Evolutionary conservation across 345 rosid genomes (phyloP).

Genomic region (Eucalyptus marginata): DNA sequence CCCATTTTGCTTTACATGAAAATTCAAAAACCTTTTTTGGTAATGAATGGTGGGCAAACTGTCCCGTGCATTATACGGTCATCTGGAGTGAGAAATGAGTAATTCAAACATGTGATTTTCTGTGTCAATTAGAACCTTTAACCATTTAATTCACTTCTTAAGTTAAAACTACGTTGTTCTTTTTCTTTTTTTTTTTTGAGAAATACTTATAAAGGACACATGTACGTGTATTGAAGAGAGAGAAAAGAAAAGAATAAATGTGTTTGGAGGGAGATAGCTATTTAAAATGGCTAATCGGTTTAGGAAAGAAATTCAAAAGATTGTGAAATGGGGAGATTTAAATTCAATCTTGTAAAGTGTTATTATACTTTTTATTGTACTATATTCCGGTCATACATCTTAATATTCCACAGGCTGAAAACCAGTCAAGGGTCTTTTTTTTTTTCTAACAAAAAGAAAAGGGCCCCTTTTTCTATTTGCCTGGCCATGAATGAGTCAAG

Average conservation of each 20-base stretch:
- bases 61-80: not conserved
- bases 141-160: not conserved
- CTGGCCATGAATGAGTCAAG: not conserved
- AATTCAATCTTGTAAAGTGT: no score
- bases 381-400: not conserved
- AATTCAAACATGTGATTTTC: not conserved
- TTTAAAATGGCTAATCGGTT: not conserved
- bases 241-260: not conserved
- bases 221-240: accelerated
- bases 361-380: not conserved
- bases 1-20: not conserved
- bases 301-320: not conserved
- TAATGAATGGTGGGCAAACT: not conserved
- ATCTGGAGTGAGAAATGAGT: not conserved
- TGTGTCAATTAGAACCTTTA: not conserved
- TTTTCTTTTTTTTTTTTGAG: no score
- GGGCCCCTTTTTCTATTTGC: not conserved
- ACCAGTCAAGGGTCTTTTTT: not conserved
- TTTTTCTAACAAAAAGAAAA: not conserved
- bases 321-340: not conserved
- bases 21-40: not conserved
- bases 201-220: no score
- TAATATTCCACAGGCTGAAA: no score
- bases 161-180: accelerated
- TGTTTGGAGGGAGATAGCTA: not conserved